Percentiles rank a stretch among this genome's conserved stretches.
phyloP scores from a whole-genome alignment of 2,329 filamentous ascomycete genomes.

The Huntiella savannae region DNA sequence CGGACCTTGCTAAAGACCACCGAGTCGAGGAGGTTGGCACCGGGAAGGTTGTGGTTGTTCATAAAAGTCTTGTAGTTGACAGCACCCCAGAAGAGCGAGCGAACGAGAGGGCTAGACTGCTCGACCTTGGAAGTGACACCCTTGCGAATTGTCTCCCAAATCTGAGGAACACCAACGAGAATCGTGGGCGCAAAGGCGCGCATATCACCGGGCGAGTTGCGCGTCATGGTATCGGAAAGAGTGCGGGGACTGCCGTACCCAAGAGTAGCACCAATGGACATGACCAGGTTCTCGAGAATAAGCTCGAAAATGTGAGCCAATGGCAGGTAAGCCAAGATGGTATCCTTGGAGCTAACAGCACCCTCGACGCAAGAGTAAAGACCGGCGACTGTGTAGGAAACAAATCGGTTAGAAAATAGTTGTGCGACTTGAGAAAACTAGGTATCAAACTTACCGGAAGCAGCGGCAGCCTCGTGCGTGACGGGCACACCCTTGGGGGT shows the following conservation, averaged over 20 bases:
- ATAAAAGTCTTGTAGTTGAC: slow-evolving; percentile 40
- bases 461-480: slow-evolving; percentile 61
- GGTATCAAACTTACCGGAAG: slow-evolving; percentile 34
- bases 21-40: slow-evolving; percentile 52
- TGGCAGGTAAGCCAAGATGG: slow-evolving; percentile 75
- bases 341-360: slow-evolving; percentile 58
- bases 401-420: slow-evolving; percentile 10
- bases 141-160: slow-evolving; percentile 97
- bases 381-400: slow-evolving; percentile 42
- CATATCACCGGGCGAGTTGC: slow-evolving; percentile 86
- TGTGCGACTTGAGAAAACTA: not conserved
- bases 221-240: slow-evolving; percentile 66
- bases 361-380: slow-evolving; percentile 60
- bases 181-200: slow-evolving; percentile 77
- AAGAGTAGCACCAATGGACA: slow-evolving; percentile 80
- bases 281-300: slow-evolving; percentile 75
- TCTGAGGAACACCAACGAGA: slow-evolving; percentile 82
- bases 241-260: slow-evolving; percentile 87
- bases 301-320: slow-evolving; percentile 94
- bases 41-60: slow-evolving; percentile 39
- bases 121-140: slow-evolving; percentile 70
- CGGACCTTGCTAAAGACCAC: slow-evolving; percentile 87
- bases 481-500: slow-evolving; percentile 76
- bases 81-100: slow-evolving; percentile 58
- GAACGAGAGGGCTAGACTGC: slow-evolving; percentile 46